phyloP scores from a whole-genome alignment of 345 rosid genomes.

The Trapa bicornis region DNA sequence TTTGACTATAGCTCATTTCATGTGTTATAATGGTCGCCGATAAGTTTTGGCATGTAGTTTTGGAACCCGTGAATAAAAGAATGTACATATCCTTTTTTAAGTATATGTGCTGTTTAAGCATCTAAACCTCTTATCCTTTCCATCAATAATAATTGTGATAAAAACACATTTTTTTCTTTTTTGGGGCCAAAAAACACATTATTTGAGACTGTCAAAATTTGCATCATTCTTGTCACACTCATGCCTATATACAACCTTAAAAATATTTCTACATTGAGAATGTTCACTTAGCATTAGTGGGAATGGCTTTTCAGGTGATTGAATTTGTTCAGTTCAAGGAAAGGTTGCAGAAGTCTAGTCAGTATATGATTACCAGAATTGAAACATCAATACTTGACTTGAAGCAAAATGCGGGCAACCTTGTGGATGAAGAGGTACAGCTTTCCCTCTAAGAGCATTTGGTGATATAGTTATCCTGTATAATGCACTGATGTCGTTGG shows the following conservation, averaged over 20 bases:
- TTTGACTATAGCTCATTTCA: neutral
- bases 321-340: constrained; percentile 96
- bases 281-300: constrained; percentile 1
- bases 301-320: constrained; percentile 49
- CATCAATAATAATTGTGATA: neutral
- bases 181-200: neutral
- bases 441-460: neutral
- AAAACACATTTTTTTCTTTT: neutral
- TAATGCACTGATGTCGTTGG: neutral
- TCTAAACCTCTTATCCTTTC: neutral
- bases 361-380: constrained; percentile 60
- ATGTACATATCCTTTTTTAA: neutral
- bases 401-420: constrained; percentile 61
- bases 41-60: neutral
- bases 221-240: neutral
- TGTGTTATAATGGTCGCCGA: neutral
- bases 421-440: constrained; percentile 67
- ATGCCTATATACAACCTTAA: neutral
- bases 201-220: neutral
- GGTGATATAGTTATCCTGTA: neutral
- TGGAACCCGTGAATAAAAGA: neutral
- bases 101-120: neutral
- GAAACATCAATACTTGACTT: constrained; percentile 64
- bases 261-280: neutral
- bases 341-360: constrained; percentile 67